Evolutionary conservation across 2,329 filamentous ascomycete genomes (phyloP), one percentile per base, ranked within the genome.

Genomic region (Colletotrichum sp.): DNA sequence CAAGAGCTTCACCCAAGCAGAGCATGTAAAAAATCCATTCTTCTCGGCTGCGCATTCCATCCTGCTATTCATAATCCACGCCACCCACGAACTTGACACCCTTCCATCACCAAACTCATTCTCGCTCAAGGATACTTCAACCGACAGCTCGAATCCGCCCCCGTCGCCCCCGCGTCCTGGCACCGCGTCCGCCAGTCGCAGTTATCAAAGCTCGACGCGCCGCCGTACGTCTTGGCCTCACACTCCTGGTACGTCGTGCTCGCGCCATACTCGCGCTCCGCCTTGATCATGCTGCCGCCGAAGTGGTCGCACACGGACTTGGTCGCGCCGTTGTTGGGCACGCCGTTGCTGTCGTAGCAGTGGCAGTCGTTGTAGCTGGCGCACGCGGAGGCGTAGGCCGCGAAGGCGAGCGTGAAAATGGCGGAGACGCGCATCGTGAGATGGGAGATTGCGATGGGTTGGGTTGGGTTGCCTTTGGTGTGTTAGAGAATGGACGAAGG

Each of bases 231-330:
- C 22, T 28, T 59, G 22, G 12, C 55, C 55, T 59, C 55, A 9
- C 55, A 59, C 55, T 59, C 55, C 55, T 59, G 55, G 12, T 27
- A 59, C 22, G 22, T 59, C 7, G 55, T 59, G 55, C 27, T 28
- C 27, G 55, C 22, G 55, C 55, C 55, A 16, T 59, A 59, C 16
- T 59, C 55, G 19, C 25, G 13, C 27, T 59, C 55, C 22, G 55
- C 55, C 25, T 59, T 59, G 8, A 25, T 28, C 55, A 59, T 59
- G 22, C 22, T 27, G 13, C 55, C 55, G 55, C 55, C 16, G 12
- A 59, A 59, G 27, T 59, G 55, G 55, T 59, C 55, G 27, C 55
- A 59, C 55, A 59, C 55, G 8, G 55, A 16, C 27, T 59, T 59
- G 13, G 27, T 28, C 6, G 55, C 55, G 1, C 22, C 55, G 55